These are phyloP conservation scores for Gentiana macrophylla DNA, from an alignment of 257 asterid genomes.

Conservation along the genomic window DNA sequence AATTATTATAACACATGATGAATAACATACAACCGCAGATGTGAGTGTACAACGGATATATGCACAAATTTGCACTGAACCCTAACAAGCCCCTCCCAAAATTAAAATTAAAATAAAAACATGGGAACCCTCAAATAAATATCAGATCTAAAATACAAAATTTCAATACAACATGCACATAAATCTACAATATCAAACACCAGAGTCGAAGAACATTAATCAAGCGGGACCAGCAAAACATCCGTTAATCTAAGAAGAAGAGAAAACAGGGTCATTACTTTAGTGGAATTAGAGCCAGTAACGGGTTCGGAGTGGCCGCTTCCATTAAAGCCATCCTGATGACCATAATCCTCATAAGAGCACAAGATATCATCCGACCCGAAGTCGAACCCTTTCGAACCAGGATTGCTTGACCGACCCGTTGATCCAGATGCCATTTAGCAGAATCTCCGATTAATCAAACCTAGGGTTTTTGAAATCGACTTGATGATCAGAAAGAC, in stretches of 20 bases:
- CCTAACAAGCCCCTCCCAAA: background rate
- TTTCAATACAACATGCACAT: too few species aligned
- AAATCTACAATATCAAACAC: too few species aligned
- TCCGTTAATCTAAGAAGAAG: background rate
- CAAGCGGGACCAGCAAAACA: background rate
- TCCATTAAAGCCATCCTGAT: slow-evolving; percentile 53
- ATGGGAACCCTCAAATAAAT: background rate
- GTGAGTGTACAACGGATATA: too few species aligned
- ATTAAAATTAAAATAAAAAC: background rate
- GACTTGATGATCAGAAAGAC: too few species aligned
- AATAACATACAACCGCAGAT: too few species aligned
- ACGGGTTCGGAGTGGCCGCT: slow-evolving; percentile 50
- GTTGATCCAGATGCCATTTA: slow-evolving; percentile 80
- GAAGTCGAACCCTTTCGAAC: slow-evolving; percentile 59
- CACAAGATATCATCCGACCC: slow-evolving; percentile 78
- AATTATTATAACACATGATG: too few species aligned
- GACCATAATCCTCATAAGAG: slow-evolving; percentile 63
- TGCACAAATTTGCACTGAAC: background rate
- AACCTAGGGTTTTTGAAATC: slow-evolving; percentile 3
- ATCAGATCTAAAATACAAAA: background rate
- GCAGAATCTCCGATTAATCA: background rate
- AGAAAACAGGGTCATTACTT: slow-evolving; percentile 2
- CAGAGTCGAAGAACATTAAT: background rate
- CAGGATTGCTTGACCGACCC: slow-evolving; percentile 42
- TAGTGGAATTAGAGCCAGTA: slow-evolving; percentile 12